These are phyloP conservation scores for Phytophthora capsici DNA, from an alignment of 352 stramenopile species.

Conservation along the genomic window DNA sequence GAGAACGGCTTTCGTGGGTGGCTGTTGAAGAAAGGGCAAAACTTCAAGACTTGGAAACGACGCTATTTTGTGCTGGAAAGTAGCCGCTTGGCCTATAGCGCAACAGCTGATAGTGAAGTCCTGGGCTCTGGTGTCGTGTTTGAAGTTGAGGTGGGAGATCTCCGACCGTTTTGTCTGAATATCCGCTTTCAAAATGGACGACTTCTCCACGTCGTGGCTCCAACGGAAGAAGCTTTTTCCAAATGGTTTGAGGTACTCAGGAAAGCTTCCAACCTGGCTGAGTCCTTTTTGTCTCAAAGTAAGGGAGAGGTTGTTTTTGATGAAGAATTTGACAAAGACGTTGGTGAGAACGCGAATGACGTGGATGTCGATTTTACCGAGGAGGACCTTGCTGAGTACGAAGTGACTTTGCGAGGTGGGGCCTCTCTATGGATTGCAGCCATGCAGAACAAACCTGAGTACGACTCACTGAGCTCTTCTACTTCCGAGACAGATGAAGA, in stretches of 20 bases:
- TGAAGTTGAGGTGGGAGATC: conserved; percentile 57
- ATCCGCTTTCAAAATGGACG: conserved; percentile 81
- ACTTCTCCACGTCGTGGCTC: conserved; percentile 66
- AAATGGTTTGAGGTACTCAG: conserved; percentile 65
- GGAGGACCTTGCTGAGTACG: conserved; percentile 38
- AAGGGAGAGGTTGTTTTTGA: conserved; percentile 47
- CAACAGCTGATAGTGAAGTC: conserved; percentile 39
- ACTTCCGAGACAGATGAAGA: conserved; percentile 27
- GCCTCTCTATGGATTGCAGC: conserved; percentile 63
- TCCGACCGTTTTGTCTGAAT: conserved; percentile 68
- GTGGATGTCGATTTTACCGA: conserved; percentile 42
- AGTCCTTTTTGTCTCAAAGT: conserved; percentile 63
- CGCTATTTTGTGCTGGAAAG: conserved; percentile 75
- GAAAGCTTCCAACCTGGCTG: conserved; percentile 64
- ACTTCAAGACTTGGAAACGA: conserved; percentile 88
- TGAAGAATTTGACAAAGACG: conserved; percentile 63
- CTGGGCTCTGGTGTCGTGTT: conserved; percentile 76
- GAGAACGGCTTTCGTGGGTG: conserved; percentile 53
- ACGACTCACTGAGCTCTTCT: conserved; percentile 29
- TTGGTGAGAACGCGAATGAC: conserved; percentile 33
- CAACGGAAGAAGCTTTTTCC: conserved; percentile 56
- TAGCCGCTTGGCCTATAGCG: conserved; percentile 66
- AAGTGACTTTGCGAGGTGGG: conserved; percentile 35
- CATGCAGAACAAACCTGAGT: conserved; percentile 52
- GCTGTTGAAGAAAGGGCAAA: conserved; percentile 84